These are phyloP conservation scores for Trypanosoma brucei DNA, from an alignment of 208 protist species.

Conservation along the genomic window DNA sequence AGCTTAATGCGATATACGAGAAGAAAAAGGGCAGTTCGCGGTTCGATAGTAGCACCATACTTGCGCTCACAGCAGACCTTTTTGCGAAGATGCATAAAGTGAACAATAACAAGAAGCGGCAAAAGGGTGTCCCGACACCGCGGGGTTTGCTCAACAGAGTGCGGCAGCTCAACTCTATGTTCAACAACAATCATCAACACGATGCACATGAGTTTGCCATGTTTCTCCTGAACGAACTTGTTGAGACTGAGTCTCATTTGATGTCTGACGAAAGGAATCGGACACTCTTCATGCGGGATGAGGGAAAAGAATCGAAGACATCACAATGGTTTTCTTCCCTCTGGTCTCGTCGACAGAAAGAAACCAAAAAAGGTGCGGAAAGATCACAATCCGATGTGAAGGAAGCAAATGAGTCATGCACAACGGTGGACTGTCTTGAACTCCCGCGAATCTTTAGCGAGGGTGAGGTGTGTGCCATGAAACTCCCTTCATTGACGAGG, in stretches of 20 bases:
- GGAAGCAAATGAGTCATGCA: background rate
- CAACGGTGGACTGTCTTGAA: background rate
- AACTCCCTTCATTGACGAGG: background rate
- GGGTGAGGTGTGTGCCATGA: slow-evolving; percentile 1
- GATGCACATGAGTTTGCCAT: slow-evolving; percentile 89
- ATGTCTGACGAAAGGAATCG: slow-evolving; percentile 61
- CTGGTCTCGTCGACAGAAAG: slow-evolving; percentile 11
- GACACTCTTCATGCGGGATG: slow-evolving; percentile 33
- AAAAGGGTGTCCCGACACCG: slow-evolving; percentile 37
- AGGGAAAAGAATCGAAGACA: slow-evolving; percentile 39
- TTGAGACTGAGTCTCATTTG: slow-evolving; percentile 69
- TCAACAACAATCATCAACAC: slow-evolving; percentile 82
- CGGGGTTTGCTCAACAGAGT: slow-evolving; percentile 45
- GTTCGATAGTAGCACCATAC: slow-evolving; percentile 61
- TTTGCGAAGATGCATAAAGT: slow-evolving; percentile 83
- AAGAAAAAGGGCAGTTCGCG: slow-evolving; percentile 46
- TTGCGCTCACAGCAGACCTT: slow-evolving; percentile 57
- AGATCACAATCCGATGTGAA: background rate
- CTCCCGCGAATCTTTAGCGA: background rate
- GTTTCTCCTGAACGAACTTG: slow-evolving; percentile 85
- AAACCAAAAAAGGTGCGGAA: background rate
- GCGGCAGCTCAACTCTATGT: slow-evolving; percentile 45
- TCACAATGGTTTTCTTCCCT: slow-evolving; percentile 10
- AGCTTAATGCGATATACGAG: slow-evolving; percentile 63
- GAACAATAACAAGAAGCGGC: slow-evolving; percentile 60